Conservation (phyloP, 805 yeast species). For the Candida ovalis region DNA sequence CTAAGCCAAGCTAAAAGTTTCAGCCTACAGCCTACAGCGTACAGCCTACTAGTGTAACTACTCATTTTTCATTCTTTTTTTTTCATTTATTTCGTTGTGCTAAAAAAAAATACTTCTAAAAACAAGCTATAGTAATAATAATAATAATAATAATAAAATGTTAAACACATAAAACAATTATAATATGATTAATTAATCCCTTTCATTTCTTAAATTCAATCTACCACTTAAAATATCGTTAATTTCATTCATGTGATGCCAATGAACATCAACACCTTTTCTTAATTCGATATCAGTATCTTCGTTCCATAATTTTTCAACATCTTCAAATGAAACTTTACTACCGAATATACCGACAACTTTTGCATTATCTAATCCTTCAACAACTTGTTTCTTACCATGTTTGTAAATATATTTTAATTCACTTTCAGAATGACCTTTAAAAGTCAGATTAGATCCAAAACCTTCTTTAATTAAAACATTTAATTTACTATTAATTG, state of each 20-base stretch:
- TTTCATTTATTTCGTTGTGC: no score
- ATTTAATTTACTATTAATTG: slow-evolving; percentile 11
- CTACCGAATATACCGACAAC: slow-evolving; percentile 74
- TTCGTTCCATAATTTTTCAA: slow-evolving; percentile 52
- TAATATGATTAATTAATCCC: no score
- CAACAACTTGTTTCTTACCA: slow-evolving; percentile 39
- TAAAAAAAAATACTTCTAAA: no score
- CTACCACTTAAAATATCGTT: slow-evolving; percentile 75
- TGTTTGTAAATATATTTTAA: slow-evolving; percentile 49
- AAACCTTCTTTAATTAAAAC: slow-evolving; percentile 18
- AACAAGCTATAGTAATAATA: no score
- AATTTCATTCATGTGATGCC: slow-evolving; percentile 57
- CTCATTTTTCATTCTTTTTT: no score
- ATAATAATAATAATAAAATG: no score
- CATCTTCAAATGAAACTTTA: slow-evolving; percentile 52
- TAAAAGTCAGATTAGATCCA: slow-evolving; percentile 19
- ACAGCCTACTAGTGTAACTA: no score
- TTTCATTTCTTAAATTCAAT: slow-evolving; percentile 40
- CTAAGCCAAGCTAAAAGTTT: no score
- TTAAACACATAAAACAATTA: no score
- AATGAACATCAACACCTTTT: slow-evolving; percentile 66
- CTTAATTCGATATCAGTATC: slow-evolving; percentile 60
- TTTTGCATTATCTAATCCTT: slow-evolving; percentile 46
- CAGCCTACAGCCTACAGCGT: no score
- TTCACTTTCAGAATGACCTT: slow-evolving; percentile 30